Evolutionary conservation across 2,329 filamentous ascomycete species (phyloP).

Genomic region (Fusarium subglutinans): DNA sequence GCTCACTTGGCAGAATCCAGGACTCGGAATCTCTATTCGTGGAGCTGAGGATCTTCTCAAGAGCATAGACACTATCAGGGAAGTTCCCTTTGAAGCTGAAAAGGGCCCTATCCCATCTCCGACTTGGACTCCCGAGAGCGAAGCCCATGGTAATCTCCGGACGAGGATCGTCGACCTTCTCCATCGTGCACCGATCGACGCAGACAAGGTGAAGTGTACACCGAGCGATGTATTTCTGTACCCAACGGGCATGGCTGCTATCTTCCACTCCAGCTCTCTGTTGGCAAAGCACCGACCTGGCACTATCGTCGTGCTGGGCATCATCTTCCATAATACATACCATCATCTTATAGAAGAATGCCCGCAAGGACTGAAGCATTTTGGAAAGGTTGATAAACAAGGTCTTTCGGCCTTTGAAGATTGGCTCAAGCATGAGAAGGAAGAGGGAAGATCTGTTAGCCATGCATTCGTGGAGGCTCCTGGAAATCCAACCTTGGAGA

Average conservation of each 20-base stretch:
- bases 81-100: constrained; percentile 44
- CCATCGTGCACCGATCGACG: constrained; percentile 51
- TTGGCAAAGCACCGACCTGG: constrained; percentile 48
- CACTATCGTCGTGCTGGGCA: constrained; percentile 57
- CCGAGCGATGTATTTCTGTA: constrained; percentile 61
- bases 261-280: constrained; percentile 55
- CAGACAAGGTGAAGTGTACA: constrained; percentile 37
- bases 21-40: constrained; percentile 57
- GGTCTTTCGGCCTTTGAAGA: constrained; percentile 56
- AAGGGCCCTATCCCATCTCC: constrained; percentile 41
- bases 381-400: constrained; percentile 53
- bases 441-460: constrained; percentile 51
- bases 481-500: constrained; percentile 49
- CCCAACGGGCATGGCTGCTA: constrained; percentile 63
- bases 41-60: constrained; percentile 55
- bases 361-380: constrained; percentile 56
- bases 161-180: constrained; percentile 54
- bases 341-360: constrained; percentile 58
- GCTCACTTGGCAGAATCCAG: constrained; percentile 57
- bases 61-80: constrained; percentile 46
- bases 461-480: constrained; percentile 60
- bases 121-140: constrained; percentile 51
- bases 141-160: constrained; percentile 51
- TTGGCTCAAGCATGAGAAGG: constrained; percentile 54
- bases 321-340: constrained; percentile 62